phyloP scores from a whole-genome alignment of 768 basidiomycete genomes.

The Plicaturopsis crispa region DNA sequence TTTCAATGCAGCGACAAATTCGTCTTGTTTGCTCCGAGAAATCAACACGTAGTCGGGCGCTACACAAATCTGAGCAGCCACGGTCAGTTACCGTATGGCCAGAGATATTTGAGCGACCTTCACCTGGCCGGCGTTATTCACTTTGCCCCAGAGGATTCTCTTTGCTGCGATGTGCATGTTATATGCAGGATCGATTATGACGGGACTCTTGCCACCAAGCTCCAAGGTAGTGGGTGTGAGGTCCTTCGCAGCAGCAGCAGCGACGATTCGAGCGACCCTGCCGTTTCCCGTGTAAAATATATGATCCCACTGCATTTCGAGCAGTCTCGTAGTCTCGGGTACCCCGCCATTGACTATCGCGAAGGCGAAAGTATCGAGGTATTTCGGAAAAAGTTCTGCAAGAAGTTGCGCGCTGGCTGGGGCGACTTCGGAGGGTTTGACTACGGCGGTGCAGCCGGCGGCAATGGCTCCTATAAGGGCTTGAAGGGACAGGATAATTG shows the following conservation, averaged over 20 bases:
- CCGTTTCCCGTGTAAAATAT: constrained; percentile 52
- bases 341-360: constrained; percentile 43
- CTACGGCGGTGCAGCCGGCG: constrained; percentile 56
- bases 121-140: constrained; percentile 42
- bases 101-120: constrained; percentile 1
- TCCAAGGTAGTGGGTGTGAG: constrained; percentile 51
- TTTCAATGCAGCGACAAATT: constrained; percentile 30
- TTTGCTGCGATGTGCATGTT: constrained; percentile 18
- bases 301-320: constrained; percentile 35
- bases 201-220: constrained; percentile 44
- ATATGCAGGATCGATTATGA: constrained; percentile 32
- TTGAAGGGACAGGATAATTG: constrained; percentile 43
- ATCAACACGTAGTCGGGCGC: constrained; percentile 44
- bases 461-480: constrained; percentile 67
- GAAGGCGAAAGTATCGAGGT: constrained; percentile 44
- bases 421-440: constrained; percentile 62
- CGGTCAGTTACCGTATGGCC: constrained; percentile 42
- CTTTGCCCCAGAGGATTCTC: constrained; percentile 1
- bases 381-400: constrained; percentile 46
- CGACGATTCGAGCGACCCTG: constrained; percentile 39
- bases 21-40: constrained; percentile 29
- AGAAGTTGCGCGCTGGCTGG: constrained; percentile 43
- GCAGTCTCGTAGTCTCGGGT: constrained; percentile 26
- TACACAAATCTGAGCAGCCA: constrained; percentile 41
- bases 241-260: constrained; percentile 44